Percentiles rank a stretch among this genome's conserved stretches.
Evolutionary conservation across 164 flowering plant species (phyloP).

Genomic region (grape (Vitis vinifera)): DNA sequence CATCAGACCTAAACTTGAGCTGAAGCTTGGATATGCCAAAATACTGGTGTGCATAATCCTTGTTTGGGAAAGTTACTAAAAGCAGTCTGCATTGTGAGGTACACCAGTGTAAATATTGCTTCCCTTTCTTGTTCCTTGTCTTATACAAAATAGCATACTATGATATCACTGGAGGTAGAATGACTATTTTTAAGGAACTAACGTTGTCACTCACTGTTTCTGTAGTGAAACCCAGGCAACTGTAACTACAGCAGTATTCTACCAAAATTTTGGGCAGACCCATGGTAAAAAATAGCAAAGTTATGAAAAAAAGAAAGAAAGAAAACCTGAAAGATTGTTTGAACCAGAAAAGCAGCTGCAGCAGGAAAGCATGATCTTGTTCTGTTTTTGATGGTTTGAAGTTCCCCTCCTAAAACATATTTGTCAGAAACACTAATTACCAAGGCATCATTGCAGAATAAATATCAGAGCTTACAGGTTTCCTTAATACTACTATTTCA

Average conservation of each 20-base stretch:
- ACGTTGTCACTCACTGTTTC: neutral
- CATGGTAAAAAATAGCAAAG: conserved; percentile 3
- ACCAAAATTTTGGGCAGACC: neutral
- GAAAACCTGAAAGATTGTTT: conserved; percentile 85
- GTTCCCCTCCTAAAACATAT: conserved; percentile 76
- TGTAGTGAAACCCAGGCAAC: neutral
- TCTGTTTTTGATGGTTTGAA: conserved; percentile 71
- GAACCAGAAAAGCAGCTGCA: conserved; percentile 97
- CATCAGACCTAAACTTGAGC: no score
- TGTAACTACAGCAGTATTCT: neutral
- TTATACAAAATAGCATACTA: neutral
- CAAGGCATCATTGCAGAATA: neutral
- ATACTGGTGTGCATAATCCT: no score
- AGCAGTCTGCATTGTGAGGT: no score
- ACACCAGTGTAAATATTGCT: no score
- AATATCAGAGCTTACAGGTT: no score
- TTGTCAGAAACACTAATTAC: conserved; percentile 8
- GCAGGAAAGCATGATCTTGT: conserved; percentile 83
- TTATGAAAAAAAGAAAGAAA: neutral
- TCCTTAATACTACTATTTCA: neutral
- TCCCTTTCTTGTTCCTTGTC: neutral
- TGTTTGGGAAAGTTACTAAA: no score
- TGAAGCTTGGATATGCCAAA: no score
- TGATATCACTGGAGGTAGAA: neutral
- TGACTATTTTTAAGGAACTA: neutral